Conservation (phyloP, 768 basidiomycete genomes). For the Porpolomopsis calyptriformis region DNA sequence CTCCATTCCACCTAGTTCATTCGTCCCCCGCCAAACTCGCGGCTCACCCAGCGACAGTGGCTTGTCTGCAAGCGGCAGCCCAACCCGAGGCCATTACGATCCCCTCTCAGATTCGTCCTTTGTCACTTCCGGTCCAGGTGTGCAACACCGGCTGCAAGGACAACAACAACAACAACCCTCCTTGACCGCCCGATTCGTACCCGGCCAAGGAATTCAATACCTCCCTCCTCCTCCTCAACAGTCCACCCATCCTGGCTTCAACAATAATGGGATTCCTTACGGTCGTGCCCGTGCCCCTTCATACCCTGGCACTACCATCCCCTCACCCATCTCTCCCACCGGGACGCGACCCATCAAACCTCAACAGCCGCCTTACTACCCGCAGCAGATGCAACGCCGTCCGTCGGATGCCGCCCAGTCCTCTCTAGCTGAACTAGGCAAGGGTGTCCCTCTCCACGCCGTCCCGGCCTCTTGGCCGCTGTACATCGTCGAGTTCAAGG, state of each 20-base stretch:
- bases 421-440: constrained; percentile 57
- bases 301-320: constrained; percentile 26
- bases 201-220: constrained; percentile 56
- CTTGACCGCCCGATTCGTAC: constrained; percentile 50
- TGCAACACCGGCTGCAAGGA: constrained; percentile 17
- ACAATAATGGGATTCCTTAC: constrained; percentile 21
- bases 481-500: constrained; percentile 97
- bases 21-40: constrained; percentile 38
- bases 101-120: constrained; percentile 34
- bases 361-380: constrained; percentile 36
- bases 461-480: constrained; percentile 82
- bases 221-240: constrained; percentile 27
- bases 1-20: constrained; percentile 39
- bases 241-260: constrained; percentile 14
- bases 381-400: constrained; percentile 27
- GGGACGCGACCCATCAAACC: constrained; percentile 30
- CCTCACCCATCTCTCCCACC: constrained; percentile 52
- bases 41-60: constrained; percentile 58
- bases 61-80: constrained; percentile 41
- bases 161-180: constrained; percentile 26
- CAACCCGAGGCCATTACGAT: constrained; percentile 37
- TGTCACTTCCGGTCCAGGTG: constrained; percentile 20
- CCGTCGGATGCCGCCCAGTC: constrained; percentile 29
- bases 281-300: constrained; percentile 33
- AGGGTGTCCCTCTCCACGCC: constrained; percentile 76